phyloP scores from a whole-genome alignment of 192 early-diverging fungal genomes.

The Pecoramyces ruminantium region DNA sequence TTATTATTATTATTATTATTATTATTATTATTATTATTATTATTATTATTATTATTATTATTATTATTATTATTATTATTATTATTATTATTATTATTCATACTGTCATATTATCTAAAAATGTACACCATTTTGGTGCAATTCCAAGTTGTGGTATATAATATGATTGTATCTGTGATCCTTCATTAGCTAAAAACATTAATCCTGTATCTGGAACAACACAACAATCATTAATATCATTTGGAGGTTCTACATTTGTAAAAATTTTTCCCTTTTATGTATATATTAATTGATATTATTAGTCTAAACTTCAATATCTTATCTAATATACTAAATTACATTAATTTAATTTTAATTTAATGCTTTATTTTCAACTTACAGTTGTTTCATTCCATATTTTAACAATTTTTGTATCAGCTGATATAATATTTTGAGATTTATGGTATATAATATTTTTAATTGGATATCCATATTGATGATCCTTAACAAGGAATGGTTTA shows the following conservation, averaged over 20 bases:
- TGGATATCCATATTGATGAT: conserved; percentile 93
- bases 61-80: neutral
- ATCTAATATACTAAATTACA: no score
- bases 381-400: conserved; percentile 82
- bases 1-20: neutral
- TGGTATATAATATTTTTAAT: conserved; percentile 76
- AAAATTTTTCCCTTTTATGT: conserved; percentile 50
- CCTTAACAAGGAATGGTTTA: conserved; percentile 72
- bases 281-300: no score
- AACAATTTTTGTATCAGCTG: conserved; percentile 75
- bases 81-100: conserved; percentile 20
- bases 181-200: conserved; percentile 80
- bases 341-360: no score
- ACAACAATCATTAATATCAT: conserved; percentile 87
- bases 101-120: conserved; percentile 92
- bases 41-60: neutral
- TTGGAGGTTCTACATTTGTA: conserved; percentile 79
- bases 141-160: conserved; percentile 84
- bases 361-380: no score
- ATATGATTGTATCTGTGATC: conserved; percentile 78
- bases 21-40: neutral
- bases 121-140: conserved; percentile 80
- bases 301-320: no score
- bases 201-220: conserved; percentile 65
- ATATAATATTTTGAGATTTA: conserved; percentile 61